Evolutionary conservation across 805 yeast genomes (phyloP), one percentile per base, ranked within the genome.

Genomic region (Barnettozyma sucrosica): DNA sequence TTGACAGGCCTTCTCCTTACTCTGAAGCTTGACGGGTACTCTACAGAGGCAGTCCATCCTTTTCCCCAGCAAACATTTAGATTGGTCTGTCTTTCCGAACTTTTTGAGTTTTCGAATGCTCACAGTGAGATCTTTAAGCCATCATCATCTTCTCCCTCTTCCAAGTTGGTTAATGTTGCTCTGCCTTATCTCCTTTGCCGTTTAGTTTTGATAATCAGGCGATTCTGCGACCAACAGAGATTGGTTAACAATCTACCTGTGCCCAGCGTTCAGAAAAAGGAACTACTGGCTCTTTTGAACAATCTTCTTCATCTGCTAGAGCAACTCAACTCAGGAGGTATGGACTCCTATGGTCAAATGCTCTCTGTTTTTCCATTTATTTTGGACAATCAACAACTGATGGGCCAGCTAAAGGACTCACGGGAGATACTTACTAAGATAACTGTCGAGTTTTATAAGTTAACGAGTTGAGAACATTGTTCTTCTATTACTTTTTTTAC

Each of bases 191-290:
- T 86, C 28, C 63, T 78, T 0, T 70, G 80, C 18, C 70, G 96
- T 36, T 66, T 76, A 23, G 79, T 85, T 0, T 72, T 85, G 51
- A 74, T 79, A 0, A 64, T 90, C 39, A 71, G 84, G 47, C 77
- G 84, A 49, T 81, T 78, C 51, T 67, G 85, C 7, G 78, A 83
- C 14, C 89, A 85, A 53, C 76, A 74, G 44, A 75, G 72, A 28
- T 65, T 89, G 11, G 59, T 83, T 6, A 77, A 80, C 32, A 68
- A 63, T 26, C 76, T 76, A 45, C 97, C 97, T 1, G 67, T 85
- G 14, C 77, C 92, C 0, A 71, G 75, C 36, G 63, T 85, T 7
- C 88, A 87, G 54, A 77, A 77, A 46, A 64, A 67, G 6, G 98
- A 90, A 61, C 57, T 89, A n/a, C 51, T 53, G 11, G 55, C 68